A percentile compares a stretch with the other conserved stretches of the same genome.
phyloP scores from a whole-genome alignment of 441 rosid genomes.

The Viola pubescens region DNA sequence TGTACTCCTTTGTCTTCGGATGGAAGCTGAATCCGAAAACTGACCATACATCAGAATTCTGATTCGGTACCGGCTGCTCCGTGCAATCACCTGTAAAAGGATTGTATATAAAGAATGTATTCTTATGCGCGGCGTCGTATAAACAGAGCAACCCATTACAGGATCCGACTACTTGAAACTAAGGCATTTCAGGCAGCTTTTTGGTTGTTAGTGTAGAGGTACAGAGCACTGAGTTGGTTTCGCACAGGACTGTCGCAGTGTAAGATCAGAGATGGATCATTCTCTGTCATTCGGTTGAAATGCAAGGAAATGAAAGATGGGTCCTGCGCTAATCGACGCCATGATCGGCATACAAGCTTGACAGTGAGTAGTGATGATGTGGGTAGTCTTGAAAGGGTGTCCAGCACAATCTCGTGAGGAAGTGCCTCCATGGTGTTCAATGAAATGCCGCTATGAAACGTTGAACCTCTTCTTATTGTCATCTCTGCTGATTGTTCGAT shows the following conservation, averaged over 20 bases:
- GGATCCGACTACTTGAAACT: constrained; percentile 19
- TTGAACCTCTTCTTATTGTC: too few relatives aligned
- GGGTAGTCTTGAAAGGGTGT: background rate
- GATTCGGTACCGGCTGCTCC: constrained; percentile 8
- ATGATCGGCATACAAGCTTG: background rate
- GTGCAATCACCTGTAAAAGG: constrained; percentile 18
- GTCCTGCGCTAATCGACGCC: background rate
- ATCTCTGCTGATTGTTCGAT: too few relatives aligned
- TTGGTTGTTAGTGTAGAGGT: background rate
- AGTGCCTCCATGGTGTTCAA: background rate
- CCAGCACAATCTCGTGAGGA: background rate
- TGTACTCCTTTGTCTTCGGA: constrained; percentile 14
- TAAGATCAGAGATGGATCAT: background rate
- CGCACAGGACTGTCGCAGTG: background rate
- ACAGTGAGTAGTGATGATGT: background rate
- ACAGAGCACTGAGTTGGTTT: background rate
- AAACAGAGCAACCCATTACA: constrained; percentile 26
- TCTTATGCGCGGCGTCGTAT: background rate
- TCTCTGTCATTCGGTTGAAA: background rate
- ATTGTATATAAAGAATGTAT: constrained; percentile 13
- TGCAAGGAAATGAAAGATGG: background rate
- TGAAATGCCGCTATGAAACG: too few relatives aligned
- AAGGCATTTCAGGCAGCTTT: constrained; percentile 10
- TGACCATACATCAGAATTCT: background rate
- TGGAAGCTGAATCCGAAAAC: constrained; percentile 16